These are phyloP conservation scores for Rhizophagus prolifer DNA, from an alignment of 192 early-diverging fungal genomes.

Conservation along the genomic window DNA sequence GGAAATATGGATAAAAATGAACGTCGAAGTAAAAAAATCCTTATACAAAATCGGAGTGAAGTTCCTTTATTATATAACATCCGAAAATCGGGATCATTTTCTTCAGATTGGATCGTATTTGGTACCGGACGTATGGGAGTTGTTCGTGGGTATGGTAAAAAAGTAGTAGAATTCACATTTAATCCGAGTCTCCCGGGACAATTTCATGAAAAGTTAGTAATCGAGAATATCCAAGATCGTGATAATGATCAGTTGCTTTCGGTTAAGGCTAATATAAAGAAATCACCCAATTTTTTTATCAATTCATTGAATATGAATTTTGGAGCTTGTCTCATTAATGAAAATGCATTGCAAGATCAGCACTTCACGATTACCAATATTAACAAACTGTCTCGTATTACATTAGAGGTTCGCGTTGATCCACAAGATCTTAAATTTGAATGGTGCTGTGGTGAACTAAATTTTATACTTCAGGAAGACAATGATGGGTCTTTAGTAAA, in stretches of 20 bases:
- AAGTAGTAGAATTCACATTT: slow-evolving; percentile 92
- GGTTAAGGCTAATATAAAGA: slow-evolving; percentile 88
- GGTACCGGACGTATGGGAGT: slow-evolving; percentile 80
- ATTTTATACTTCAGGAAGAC: slow-evolving; percentile 64
- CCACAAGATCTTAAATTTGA: slow-evolving; percentile 66
- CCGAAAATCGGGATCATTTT: slow-evolving; percentile 91
- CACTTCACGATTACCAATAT: slow-evolving; percentile 80
- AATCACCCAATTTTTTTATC: slow-evolving; percentile 85
- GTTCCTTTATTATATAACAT: slow-evolving; percentile 88
- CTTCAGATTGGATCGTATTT: slow-evolving; percentile 87
- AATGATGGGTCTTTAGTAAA: slow-evolving; percentile 48
- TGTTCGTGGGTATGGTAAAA: slow-evolving; percentile 85
- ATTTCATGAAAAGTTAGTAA: slow-evolving; percentile 81
- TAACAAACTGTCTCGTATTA: slow-evolving; percentile 67
- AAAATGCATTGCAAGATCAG: slow-evolving; percentile 51
- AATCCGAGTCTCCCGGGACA: slow-evolving; percentile 84
- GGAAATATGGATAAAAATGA: slow-evolving; percentile 87
- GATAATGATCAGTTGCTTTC: slow-evolving; percentile 74
- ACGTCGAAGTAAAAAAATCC: slow-evolving; percentile 80
- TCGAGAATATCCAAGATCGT: slow-evolving; percentile 88
- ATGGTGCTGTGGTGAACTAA: slow-evolving; percentile 53
- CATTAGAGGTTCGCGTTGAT: slow-evolving; percentile 77
- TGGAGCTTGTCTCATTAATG: slow-evolving; percentile 64
- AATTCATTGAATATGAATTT: slow-evolving; percentile 73
- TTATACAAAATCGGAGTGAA: slow-evolving; percentile 89